phyloP scores from a whole-genome alignment of 225 moss, liverwort and hornwort species.

The Thuidium tamariscinum region DNA sequence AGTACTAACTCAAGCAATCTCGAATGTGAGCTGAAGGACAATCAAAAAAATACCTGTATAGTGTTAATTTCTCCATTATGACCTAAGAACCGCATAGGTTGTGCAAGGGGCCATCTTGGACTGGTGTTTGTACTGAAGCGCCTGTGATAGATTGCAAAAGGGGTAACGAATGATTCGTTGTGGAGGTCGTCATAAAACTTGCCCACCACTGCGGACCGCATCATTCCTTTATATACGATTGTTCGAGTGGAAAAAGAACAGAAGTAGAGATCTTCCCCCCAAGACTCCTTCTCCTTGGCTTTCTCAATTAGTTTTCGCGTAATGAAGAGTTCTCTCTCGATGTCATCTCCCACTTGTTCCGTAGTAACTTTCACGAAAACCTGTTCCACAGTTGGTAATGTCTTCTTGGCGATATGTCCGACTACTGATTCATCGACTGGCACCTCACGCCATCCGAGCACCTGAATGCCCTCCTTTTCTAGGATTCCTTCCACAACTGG shows the following conservation, averaged over 20 bases:
- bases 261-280: slow-evolving; percentile 83
- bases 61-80: slow-evolving; percentile 96
- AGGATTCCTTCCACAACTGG: slow-evolving; percentile 57
- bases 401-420: slow-evolving; percentile 54
- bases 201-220: slow-evolving; percentile 64
- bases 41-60: slow-evolving; percentile 47
- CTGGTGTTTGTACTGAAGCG: slow-evolving; percentile 88
- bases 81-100: slow-evolving; percentile 90
- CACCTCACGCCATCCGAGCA: slow-evolving; percentile 76
- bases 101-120: slow-evolving; percentile 89
- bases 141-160: slow-evolving; percentile 85
- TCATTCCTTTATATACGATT: slow-evolving; percentile 94
- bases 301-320: slow-evolving; percentile 72
- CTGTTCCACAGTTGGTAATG: slow-evolving; percentile 62
- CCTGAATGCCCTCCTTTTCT: slow-evolving; percentile 57
- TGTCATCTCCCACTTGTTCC: slow-evolving; percentile 60
- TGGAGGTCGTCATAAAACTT: slow-evolving; percentile 62
- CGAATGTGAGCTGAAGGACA: not conserved
- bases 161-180: slow-evolving; percentile 54
- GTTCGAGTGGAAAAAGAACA: slow-evolving; percentile 83
- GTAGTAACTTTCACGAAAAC: slow-evolving; percentile 66
- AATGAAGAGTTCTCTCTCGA: slow-evolving; percentile 76
- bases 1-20: not conserved
- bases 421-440: slow-evolving; percentile 59
- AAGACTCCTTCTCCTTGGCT: slow-evolving; percentile 42